phyloP scores from a whole-genome alignment of 1,284 basidiomycete species.

The Malassezia furfur region DNA sequence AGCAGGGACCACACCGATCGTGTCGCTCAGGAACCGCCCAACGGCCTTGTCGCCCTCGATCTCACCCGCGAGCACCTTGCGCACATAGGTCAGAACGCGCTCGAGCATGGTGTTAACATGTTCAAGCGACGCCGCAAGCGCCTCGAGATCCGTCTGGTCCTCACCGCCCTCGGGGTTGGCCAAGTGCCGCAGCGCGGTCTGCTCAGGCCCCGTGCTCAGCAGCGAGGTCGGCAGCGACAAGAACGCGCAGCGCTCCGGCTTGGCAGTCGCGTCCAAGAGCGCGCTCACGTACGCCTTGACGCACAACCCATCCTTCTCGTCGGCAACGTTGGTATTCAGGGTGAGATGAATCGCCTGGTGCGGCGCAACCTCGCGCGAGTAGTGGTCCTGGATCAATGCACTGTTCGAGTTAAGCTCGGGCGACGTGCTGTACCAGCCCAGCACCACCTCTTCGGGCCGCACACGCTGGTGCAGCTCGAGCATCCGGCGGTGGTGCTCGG shows the following conservation, averaged over 20 bases:
- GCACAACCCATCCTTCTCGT: constrained; percentile 48
- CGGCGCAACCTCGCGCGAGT: constrained; percentile 78
- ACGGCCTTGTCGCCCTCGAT: constrained; percentile 73
- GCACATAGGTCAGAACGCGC: constrained; percentile 75
- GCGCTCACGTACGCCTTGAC: constrained; percentile 81
- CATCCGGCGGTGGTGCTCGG: constrained; percentile 90
- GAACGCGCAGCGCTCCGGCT: constrained; percentile 46
- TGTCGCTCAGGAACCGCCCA: constrained; percentile 84
- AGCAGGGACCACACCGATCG: constrained; percentile 49
- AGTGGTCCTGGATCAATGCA: constrained; percentile 96
- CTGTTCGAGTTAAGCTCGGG: constrained; percentile 88
- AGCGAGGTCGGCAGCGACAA: constrained; percentile 35
- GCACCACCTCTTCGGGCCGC: constrained; percentile 73
- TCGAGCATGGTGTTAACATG: constrained; percentile 70
- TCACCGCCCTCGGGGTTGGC: constrained; percentile 58
- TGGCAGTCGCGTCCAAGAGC: constrained; percentile 44
- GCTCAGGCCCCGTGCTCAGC: constrained; percentile 49
- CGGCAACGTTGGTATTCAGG: constrained; percentile 67
- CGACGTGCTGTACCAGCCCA: constrained; percentile 61
- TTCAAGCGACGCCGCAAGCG: constrained; percentile 62
- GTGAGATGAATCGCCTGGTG: constrained; percentile 86
- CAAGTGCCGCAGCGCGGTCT: constrained; percentile 53
- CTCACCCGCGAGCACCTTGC: constrained; percentile 68
- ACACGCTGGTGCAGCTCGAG: constrained; percentile 78
- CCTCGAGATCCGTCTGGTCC: constrained; percentile 42